Percentiles rank a stretch among this genome's conserved stretches.
Conservation (phyloP, 495 filamentous ascomycete species). For the Opeltia flavorubescens region DNA sequence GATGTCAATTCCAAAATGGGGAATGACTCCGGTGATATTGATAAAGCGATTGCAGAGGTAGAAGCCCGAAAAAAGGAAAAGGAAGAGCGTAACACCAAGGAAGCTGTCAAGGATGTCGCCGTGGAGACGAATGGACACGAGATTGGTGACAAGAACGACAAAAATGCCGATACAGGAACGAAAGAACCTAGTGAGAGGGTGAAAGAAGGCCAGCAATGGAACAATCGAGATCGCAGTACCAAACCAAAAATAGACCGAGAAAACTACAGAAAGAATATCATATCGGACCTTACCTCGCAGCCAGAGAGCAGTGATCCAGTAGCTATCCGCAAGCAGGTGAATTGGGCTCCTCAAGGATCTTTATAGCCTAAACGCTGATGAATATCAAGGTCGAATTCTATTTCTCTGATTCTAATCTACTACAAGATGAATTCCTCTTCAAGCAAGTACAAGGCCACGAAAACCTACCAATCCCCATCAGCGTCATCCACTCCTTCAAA, state of each 20-base stretch:
- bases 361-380: not conserved
- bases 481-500: constrained; percentile 67
- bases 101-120: constrained; percentile 13
- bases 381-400: constrained; percentile 81
- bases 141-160: not conserved
- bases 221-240: constrained; percentile 7
- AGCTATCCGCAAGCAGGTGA: constrained; percentile 67
- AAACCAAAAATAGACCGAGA: not conserved
- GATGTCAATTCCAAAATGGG: not conserved
- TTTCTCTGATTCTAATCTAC: constrained; percentile 86
- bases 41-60: not conserved
- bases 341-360: constrained; percentile 2
- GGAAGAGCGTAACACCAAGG: too few relatives aligned
- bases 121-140: constrained; percentile 12
- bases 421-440: constrained; percentile 75
- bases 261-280: constrained; percentile 16
- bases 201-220: constrained; percentile 12
- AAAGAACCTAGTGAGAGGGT: constrained; percentile 10
- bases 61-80: not conserved
- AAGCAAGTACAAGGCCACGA: constrained; percentile 54
- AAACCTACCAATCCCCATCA: constrained; percentile 68
- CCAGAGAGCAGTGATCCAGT: constrained; percentile 56
- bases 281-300: constrained; percentile 49
- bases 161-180: not conserved
- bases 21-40: not conserved